phyloP scores from a whole-genome alignment of 805 yeast genomes.

The Metahyphopichia silvanorum region DNA sequence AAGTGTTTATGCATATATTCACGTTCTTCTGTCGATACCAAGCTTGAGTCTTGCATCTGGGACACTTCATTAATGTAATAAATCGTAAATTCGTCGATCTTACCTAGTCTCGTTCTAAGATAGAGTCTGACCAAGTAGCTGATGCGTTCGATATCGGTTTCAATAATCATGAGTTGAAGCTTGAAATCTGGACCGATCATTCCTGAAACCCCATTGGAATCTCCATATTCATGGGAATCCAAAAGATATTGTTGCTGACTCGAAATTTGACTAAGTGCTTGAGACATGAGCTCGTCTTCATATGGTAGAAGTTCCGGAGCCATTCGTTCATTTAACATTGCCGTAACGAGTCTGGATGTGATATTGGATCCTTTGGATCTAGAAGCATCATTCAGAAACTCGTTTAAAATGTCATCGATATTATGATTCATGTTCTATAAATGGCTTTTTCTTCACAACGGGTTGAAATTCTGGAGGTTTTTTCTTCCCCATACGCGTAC shows the following conservation, averaged over 20 bases:
- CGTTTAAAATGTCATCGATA: slow-evolving; percentile 68
- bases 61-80: slow-evolving; percentile 47
- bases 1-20: slow-evolving; percentile 69
- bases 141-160: slow-evolving; percentile 85
- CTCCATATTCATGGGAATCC: slow-evolving; percentile 74
- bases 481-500: background rate
- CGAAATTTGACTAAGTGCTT: slow-evolving; percentile 58
- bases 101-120: slow-evolving; percentile 70
- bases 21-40: slow-evolving; percentile 57
- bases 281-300: slow-evolving; percentile 54
- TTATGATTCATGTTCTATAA: slow-evolving; percentile 22
- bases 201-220: slow-evolving; percentile 42
- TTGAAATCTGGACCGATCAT: slow-evolving; percentile 53
- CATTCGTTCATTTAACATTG: slow-evolving; percentile 83
- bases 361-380: slow-evolving; percentile 25
- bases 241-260: slow-evolving; percentile 70
- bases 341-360: slow-evolving; percentile 45
- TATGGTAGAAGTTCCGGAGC: slow-evolving; percentile 85
- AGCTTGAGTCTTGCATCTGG: slow-evolving; percentile 5
- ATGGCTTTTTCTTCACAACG: background rate
- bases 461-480: background rate
- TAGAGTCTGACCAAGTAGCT: slow-evolving; percentile 80
- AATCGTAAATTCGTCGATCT: slow-evolving; percentile 68
- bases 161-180: slow-evolving; percentile 77
- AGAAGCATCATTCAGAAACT: slow-evolving; percentile 34